Conservation (phyloP, 78 protist species). For the Guillardia theta region DNA sequence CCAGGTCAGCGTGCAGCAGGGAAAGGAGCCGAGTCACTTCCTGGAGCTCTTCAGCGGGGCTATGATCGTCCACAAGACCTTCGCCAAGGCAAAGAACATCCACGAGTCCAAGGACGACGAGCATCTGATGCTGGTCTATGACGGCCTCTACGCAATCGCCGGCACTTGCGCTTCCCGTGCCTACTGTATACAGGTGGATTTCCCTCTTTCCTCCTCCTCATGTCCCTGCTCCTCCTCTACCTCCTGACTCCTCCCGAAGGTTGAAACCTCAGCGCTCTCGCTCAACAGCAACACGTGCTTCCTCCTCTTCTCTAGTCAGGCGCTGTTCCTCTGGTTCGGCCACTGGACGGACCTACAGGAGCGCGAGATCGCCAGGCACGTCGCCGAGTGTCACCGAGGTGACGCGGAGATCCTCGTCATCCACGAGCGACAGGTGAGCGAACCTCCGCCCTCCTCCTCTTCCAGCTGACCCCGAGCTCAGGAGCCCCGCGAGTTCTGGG, state of each 20-base stretch:
- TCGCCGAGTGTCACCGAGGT: neutral
- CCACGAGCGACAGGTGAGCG: neutral
- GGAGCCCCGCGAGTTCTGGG: slow-evolving; percentile 16
- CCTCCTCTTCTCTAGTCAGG: neutral
- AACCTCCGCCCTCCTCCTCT: neutral
- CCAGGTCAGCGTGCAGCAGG: slow-evolving; percentile 35
- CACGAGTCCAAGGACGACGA: too few species aligned
- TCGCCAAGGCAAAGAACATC: too few species aligned
- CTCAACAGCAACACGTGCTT: neutral
- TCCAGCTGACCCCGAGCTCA: neutral
- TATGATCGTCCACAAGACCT: neutral
- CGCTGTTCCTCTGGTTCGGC: slow-evolving; percentile 31
- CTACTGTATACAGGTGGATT: neutral
- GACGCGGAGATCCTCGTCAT: neutral
- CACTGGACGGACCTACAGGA: slow-evolving; percentile 20
- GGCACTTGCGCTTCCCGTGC: slow-evolving; percentile 1
- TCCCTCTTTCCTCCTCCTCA: neutral
- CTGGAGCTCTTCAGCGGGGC: slow-evolving; percentile 13
- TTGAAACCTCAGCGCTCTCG: neutral
- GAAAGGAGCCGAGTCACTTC: slow-evolving; percentile 17
- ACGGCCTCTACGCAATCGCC: neutral
- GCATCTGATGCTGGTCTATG: neutral
- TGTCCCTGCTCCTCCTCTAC: neutral
- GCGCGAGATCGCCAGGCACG: neutral
- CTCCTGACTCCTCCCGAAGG: neutral